phyloP scores from a whole-genome alignment of 2,329 filamentous ascomycete genomes.

The Didymella segeticola region DNA sequence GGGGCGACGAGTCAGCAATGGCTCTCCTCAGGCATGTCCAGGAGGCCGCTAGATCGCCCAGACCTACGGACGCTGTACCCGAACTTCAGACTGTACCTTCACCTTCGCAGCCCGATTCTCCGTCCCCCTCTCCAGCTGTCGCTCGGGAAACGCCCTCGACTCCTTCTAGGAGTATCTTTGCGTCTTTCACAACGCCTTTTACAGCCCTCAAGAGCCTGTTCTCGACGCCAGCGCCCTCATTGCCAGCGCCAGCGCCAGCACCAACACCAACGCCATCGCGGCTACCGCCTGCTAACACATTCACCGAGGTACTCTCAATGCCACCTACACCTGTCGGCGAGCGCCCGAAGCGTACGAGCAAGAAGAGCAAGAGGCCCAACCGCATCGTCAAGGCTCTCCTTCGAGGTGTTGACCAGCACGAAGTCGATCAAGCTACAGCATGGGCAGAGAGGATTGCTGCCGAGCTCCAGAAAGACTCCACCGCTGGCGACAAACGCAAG shows the following conservation, averaged over 20 bases:
- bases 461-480: constrained; percentile 26
- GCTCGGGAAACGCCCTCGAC: not conserved
- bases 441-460: constrained; percentile 37
- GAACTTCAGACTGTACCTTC: not conserved
- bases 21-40: constrained; percentile 33
- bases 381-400: constrained; percentile 26
- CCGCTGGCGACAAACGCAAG: constrained; percentile 38
- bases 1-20: constrained; percentile 27
- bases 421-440: constrained; percentile 26
- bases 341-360: constrained; percentile 25
- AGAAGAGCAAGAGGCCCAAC: constrained; percentile 23
- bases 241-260: constrained; percentile 5
- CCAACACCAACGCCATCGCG: constrained; percentile 20
- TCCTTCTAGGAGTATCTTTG: constrained; percentile 16
- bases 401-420: constrained; percentile 28
- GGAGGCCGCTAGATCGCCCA: constrained; percentile 16
- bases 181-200: constrained; percentile 23
- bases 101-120: not conserved
- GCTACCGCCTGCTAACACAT: constrained; percentile 19
- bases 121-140: not conserved
- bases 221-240: constrained; percentile 7
- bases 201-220: constrained; percentile 31
- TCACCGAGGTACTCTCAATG: constrained; percentile 33
- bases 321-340: constrained; percentile 40
- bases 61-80: not conserved